Base-by-base conservation (phyloP, 1,284 basidiomycete genomes). In the Cutaneotrichosporon sp. region DNA sequence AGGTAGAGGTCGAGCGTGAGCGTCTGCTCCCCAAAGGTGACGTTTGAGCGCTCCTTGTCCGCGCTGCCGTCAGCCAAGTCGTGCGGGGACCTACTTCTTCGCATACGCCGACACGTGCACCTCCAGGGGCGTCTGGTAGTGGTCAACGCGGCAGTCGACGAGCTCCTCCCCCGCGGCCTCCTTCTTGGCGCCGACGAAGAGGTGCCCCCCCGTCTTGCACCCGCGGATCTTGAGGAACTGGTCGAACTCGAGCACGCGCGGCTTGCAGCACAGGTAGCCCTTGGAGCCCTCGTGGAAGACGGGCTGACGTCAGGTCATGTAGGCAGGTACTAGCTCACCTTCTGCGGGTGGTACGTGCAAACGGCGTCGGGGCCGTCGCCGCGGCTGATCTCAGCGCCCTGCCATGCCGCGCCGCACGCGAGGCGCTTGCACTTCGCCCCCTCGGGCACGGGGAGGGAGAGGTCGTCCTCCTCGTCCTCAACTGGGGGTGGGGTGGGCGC, bases 161-260 rank as follows among this genome's bases (percentile, higher is more conserved):
- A 86, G 78, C 75, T 93, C 87, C 68, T 91, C 90, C 14, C 16
- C 55, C 38, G 77, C 62, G 67, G 77, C 69, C 62, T n/a, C n/a
- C n/a, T n/a, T n/a, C n/a, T 83, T 81, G 64, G 87, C 84, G 1
- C 88, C 87, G 27, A 87, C 87, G 75, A 97, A 97, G 49, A 95
- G 81, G 80, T 97, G 94, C 49, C 86, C 85, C 3, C 91, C 91
- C 29, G 83, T 87, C 74, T 87, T 89, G 75, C 94, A 97, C 10
- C 94, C 94, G 68, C 87, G 82, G 64, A 97, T 94, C 76, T 91
- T 93, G 55, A 97, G 82, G 74, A 97, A 97, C 75, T 97, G 93
- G 67, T 92, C 90, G 71, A 97, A 97, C 75, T 97, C 93, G n/a
- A 97, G 83, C 34, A 97, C 94, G 42, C 91, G 86, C 54, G 89